These are phyloP conservation scores for Candida tunisiensis DNA, from an alignment of 1,139 yeast species.

Conservation along the genomic window DNA sequence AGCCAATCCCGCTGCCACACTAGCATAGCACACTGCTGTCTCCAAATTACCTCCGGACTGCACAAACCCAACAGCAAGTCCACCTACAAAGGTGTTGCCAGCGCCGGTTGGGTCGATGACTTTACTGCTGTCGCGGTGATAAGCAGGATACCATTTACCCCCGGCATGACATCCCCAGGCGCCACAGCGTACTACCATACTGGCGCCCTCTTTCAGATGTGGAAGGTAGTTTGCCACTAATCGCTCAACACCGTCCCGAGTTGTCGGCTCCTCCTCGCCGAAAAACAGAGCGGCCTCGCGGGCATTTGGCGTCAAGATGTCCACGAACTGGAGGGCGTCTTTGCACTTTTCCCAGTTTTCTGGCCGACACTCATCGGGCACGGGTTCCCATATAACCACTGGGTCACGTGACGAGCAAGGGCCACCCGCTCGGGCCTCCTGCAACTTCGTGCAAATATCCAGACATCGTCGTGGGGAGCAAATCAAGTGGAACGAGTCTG, in stretches of 20 bases:
- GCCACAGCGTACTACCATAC: constrained; percentile 57
- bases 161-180: constrained; percentile 30
- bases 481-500: constrained; percentile 50
- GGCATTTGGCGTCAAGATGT: constrained; percentile 67
- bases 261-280: constrained; percentile 27
- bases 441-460: constrained; percentile 24
- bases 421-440: too few species aligned
- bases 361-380: constrained; percentile 55
- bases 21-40: constrained; percentile 50
- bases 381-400: constrained; percentile 64
- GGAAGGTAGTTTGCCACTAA: constrained; percentile 28
- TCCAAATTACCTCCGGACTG: constrained; percentile 29
- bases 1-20: constrained; percentile 61
- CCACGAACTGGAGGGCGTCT: constrained; percentile 29
- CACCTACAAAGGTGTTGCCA: constrained; percentile 83
- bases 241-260: constrained; percentile 21
- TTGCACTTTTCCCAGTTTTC: constrained; percentile 28
- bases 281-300: constrained; percentile 59
- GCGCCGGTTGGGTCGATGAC: constrained; percentile 91
- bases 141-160: constrained; percentile 47
- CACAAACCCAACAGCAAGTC: constrained; percentile 37
- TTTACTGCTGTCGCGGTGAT: constrained; percentile 29
- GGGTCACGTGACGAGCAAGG: constrained; percentile 1
- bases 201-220: constrained; percentile 25
- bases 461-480: constrained; percentile 52